Evolutionary conservation across 495 filamentous ascomycete genomes (phyloP).

Genomic region (Podospora fimiseda): DNA sequence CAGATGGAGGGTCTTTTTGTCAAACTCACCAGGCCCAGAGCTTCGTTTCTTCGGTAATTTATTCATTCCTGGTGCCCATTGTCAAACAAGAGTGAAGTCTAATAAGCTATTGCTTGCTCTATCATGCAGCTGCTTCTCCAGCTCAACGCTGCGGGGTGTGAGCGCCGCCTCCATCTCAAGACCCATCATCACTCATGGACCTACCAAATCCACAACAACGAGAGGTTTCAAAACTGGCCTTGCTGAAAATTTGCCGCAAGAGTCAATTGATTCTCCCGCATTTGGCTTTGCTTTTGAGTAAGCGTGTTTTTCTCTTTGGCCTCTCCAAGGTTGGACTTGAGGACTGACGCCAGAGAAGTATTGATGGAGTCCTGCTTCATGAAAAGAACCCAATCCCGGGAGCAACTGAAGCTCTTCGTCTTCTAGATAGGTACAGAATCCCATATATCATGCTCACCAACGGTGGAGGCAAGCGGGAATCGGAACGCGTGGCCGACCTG

Average conservation of each 20-base stretch:
- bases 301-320: conserved; percentile 1
- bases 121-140: neutral
- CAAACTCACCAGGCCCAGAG: neutral
- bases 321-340: no score
- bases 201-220: neutral
- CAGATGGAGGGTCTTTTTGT: no score
- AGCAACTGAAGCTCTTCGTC: conserved; percentile 65
- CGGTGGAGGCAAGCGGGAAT: conserved; percentile 83
- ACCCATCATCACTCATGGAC: neutral
- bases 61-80: neutral
- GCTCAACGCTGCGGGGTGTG: neutral
- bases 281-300: conserved; percentile 38
- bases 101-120: neutral
- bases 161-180: neutral
- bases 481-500: conserved; percentile 77
- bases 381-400: conserved; percentile 72
- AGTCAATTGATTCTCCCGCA: conserved; percentile 14
- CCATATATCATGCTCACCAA: conserved; percentile 95
- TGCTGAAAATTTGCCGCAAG: neutral
- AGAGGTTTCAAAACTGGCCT: conserved; percentile 7
- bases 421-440: conserved; percentile 57
- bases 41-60: neutral
- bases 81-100: neutral
- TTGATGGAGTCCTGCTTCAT: conserved; percentile 94
- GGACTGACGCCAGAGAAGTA: conserved; percentile 46